Evolutionary conservation across 129 eudicot species (phyloP).

Genomic region (Lactuca sativa): DNA sequence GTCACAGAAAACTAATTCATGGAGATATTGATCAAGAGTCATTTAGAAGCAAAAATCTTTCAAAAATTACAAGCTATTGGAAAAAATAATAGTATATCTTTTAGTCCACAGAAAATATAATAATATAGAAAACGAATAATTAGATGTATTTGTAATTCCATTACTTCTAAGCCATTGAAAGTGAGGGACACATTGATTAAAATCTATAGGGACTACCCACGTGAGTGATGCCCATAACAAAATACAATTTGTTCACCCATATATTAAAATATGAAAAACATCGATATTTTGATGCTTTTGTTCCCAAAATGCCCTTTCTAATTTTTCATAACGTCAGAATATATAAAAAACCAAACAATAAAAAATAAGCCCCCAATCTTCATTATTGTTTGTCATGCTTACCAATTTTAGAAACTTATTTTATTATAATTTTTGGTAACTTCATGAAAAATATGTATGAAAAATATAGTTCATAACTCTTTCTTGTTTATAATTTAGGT

Average conservation of each 20-base stretch:
- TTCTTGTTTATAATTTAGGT: not conserved
- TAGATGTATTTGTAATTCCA: not conserved
- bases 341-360: not conserved
- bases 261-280: constrained; percentile 7
- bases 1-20: no score
- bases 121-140: not conserved
- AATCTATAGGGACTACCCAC: constrained; percentile 29
- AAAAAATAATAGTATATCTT: not conserved
- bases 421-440: constrained; percentile 1
- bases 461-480: constrained; percentile 3
- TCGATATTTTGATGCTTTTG: constrained; percentile 7
- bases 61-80: not conserved
- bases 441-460: constrained; percentile 15
- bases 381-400: constrained; percentile 20
- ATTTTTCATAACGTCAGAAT: not conserved
- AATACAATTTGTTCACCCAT: constrained; percentile 17
- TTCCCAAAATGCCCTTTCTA: constrained; percentile 19
- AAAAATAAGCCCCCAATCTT: constrained; percentile 12
- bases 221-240: constrained; percentile 24
- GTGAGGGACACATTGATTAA: constrained; percentile 29
- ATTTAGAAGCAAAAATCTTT: not conserved
- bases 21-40: no score
- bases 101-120: not conserved
- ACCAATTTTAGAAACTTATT: constrained; percentile 17
- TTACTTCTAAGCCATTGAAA: constrained; percentile 24